Base-by-base conservation (phyloP, 441 rosid genomes). In the Arabidopsis lyrata region DNA sequence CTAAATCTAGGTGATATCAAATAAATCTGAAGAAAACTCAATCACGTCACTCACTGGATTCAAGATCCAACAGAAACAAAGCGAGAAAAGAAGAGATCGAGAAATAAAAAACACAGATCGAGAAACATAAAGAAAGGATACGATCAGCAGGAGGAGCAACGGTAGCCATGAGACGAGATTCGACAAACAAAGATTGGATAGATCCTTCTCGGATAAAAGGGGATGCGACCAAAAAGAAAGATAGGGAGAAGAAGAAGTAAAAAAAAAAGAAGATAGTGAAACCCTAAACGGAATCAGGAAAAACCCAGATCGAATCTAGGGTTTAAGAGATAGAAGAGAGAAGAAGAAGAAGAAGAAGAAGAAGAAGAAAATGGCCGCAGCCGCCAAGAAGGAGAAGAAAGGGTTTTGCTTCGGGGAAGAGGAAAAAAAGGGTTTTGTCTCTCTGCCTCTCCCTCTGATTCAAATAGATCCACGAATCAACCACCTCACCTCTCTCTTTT, bases 91-190 rank as follows among this genome's bases (percentile, higher is more conserved):
- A 24, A 66, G 54, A 70, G 76, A 67, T 69, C 80, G 52, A 68
- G 47, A 41, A 32, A 58, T 1, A 48, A 20, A 32, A 34, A 77
- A 67, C 57, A 38, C 75, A 69, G 76, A 76, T 76, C 76, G 76
- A 56, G 39, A 64, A 52, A 50, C 32, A 42, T 62, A 47, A 11
- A 18, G 8, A 72, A 84, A 87, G 90, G 91, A 88, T 90, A 90
- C 92, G 84, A 65, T 90, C 93, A 56, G 89, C 81, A 71, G 87
- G 71, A 38, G 88, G 76, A 81, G 86, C 78, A 69, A 86, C 88
- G 61, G 88, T 79, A 64, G 91, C 89, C 96, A 89, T 89, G 84
- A 67, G 16, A 72, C 0, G 15, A 34, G 73, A 60, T 53, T 66
- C 9, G 53, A 38, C 8, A 14, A 34, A 9, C 42, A 15, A 56